phyloP scores from a whole-genome alignment of 2,329 filamentous ascomycete species.

The Pseudocercospora macadamiae region DNA sequence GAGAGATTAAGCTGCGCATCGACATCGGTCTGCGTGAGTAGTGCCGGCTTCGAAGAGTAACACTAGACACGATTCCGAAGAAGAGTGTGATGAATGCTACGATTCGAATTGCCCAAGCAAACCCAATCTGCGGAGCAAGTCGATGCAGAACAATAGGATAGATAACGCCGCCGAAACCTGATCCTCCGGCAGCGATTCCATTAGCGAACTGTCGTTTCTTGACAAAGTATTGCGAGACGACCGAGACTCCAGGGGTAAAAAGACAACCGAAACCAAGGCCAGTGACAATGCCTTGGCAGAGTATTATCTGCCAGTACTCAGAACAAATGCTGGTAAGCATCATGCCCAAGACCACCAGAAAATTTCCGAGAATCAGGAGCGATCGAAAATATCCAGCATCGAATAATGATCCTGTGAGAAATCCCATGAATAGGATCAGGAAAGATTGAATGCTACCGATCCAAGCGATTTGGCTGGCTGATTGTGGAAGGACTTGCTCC shows the following conservation, averaged over 20 bases:
- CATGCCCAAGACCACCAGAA: constrained; percentile 48
- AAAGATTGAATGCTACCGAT: constrained; percentile 42
- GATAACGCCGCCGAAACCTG: constrained; percentile 35
- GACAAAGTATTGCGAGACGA: constrained; percentile 43
- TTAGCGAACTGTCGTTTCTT: constrained; percentile 43
- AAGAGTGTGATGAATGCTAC: constrained; percentile 17
- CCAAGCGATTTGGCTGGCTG: constrained; percentile 5
- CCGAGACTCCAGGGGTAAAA: constrained; percentile 46
- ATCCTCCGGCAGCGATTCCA: constrained; percentile 46
- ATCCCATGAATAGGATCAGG: constrained; percentile 43
- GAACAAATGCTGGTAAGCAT: constrained; percentile 49
- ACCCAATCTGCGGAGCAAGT: constrained; percentile 9
- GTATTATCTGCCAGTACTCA: constrained; percentile 50
- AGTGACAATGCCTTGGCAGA: constrained; percentile 50
- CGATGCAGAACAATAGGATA: constrained; percentile 21
- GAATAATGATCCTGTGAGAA: not conserved
- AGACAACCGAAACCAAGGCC: constrained; percentile 46
- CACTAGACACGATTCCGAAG: constrained; percentile 6
- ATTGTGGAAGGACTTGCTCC: not conserved
- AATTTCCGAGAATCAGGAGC: constrained; percentile 34
- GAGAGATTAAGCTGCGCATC: constrained; percentile 40
- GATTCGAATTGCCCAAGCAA: constrained; percentile 13
- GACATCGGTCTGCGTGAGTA: not conserved
- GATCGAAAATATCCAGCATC: constrained; percentile 2
- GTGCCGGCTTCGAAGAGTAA: not conserved